phyloP scores from a whole-genome alignment of 768 basidiomycete genomes.

The Boletus reticuloceps region DNA sequence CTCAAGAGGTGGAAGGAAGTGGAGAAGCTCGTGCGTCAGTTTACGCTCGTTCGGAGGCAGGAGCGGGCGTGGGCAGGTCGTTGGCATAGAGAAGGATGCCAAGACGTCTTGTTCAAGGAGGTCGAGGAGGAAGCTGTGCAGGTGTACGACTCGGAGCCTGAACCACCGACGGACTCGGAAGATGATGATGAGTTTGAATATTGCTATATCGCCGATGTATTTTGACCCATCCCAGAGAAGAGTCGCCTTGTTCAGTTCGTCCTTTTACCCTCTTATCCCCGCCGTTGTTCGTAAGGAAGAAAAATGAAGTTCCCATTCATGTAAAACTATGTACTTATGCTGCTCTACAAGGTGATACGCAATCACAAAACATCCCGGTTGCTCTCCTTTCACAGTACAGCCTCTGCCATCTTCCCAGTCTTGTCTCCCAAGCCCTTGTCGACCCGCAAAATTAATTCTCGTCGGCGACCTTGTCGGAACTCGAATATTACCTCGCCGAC shows the following conservation, averaged over 20 bases:
- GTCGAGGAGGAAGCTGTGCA: slow-evolving; percentile 8
- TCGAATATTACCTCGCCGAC: neutral
- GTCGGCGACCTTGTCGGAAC: slow-evolving; percentile 7
- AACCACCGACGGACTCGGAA: slow-evolving; percentile 17
- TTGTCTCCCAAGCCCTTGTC: neutral
- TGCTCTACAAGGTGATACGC: too few relatives aligned
- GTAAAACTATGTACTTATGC: neutral
- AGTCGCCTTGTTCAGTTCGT: neutral
- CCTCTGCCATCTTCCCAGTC: too few relatives aligned
- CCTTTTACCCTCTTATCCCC: neutral
- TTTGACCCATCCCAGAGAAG: neutral
- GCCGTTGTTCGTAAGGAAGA: too few relatives aligned
- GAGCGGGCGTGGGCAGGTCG: slow-evolving; percentile 19
- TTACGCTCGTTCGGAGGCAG: slow-evolving; percentile 18
- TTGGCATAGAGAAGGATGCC: neutral
- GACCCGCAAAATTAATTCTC: neutral
- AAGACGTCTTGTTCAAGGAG: neutral
- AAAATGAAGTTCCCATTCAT: slow-evolving; percentile 1
- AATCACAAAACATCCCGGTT: too few relatives aligned
- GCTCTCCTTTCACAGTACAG: too few relatives aligned
- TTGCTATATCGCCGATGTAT: slow-evolving; percentile 15
- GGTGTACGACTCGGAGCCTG: slow-evolving; percentile 25
- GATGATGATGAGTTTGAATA: slow-evolving; percentile 28
- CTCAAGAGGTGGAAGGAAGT: slow-evolving; percentile 23
- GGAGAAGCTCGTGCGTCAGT: slow-evolving; percentile 19